Evolutionary conservation across 805 yeast genomes (phyloP).

Genomic region (Candida xyloterini): DNA sequence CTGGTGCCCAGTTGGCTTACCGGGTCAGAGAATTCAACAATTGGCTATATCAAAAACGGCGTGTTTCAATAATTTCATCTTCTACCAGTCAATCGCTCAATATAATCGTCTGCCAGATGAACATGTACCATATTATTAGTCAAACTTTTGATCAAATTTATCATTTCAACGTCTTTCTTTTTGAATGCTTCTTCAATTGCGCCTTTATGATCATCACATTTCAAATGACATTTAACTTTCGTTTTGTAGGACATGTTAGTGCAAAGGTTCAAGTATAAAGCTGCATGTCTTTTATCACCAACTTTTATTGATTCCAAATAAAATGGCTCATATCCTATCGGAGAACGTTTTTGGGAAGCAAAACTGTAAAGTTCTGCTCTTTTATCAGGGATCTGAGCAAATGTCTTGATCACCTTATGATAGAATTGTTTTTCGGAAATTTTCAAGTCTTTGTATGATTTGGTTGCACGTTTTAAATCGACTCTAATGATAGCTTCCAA

Average conservation of each 20-base stretch:
- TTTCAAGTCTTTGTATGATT: slow-evolving; percentile 50
- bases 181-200: slow-evolving; percentile 51
- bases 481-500: slow-evolving; percentile 41
- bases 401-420: slow-evolving; percentile 48
- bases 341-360: slow-evolving; percentile 52
- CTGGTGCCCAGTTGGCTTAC: slow-evolving; percentile 72
- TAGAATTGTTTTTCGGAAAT: slow-evolving; percentile 57
- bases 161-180: slow-evolving; percentile 39
- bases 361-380: slow-evolving; percentile 51
- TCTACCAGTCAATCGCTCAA: slow-evolving; percentile 25
- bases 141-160: slow-evolving; percentile 27
- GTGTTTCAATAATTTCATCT: slow-evolving; percentile 21
- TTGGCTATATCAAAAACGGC: slow-evolving; percentile 47
- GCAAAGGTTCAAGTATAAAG: slow-evolving; percentile 56
- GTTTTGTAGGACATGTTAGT: slow-evolving; percentile 41
- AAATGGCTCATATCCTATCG: slow-evolving; percentile 70
- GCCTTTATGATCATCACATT: slow-evolving; percentile 47
- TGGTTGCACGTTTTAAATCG: slow-evolving; percentile 49
- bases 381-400: slow-evolving; percentile 48
- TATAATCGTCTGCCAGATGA: slow-evolving; percentile 24
- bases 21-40: slow-evolving; percentile 62
- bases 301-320: slow-evolving; percentile 49
- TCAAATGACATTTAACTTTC: slow-evolving; percentile 47
- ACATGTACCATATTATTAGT: slow-evolving; percentile 20
- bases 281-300: slow-evolving; percentile 59